Conservation (phyloP, 2,329 filamentous ascomycete species). For the Botrytis aclada region DNA sequence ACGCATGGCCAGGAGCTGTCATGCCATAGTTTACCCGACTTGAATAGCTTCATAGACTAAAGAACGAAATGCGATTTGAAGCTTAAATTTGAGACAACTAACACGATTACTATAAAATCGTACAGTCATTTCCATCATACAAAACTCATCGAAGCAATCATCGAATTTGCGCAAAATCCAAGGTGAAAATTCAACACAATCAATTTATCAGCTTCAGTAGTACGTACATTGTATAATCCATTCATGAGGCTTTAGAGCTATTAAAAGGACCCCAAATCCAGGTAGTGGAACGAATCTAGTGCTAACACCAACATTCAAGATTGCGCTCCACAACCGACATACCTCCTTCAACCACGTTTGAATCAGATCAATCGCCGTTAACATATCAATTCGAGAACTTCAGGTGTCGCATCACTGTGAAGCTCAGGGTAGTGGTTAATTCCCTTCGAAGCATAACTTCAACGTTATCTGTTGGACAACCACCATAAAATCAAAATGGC, state of each 20-base stretch:
- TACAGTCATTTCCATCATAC: neutral
- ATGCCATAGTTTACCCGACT: conserved; percentile 5
- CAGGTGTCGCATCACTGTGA: neutral
- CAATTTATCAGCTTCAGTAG: neutral
- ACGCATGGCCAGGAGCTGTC: conserved; percentile 2
- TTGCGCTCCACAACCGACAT: neutral
- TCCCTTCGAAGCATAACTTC: neutral
- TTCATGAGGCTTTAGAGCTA: conserved; percentile 8
- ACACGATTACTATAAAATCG: neutral
- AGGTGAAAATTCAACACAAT: neutral
- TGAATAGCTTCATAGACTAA: conserved; percentile 21
- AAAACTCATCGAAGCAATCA: neutral
- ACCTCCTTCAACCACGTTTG: neutral
- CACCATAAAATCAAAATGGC: conserved; percentile 9
- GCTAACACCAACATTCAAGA: neutral
- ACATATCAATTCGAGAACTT: neutral
- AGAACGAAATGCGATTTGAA: conserved; percentile 11
- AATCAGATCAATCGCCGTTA: neutral
- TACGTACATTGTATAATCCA: neutral
- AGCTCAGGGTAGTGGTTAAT: neutral
- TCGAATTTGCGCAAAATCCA: neutral
- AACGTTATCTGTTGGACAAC: neutral
- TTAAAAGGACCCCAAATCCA: neutral
- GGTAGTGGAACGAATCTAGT: conserved; percentile 11
- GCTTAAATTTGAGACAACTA: conserved; percentile 5